Percentiles rank a stretch among this genome's conserved stretches.
phyloP scores from a whole-genome alignment of 2,329 filamentous ascomycete species.

The Epichloe scottii region DNA sequence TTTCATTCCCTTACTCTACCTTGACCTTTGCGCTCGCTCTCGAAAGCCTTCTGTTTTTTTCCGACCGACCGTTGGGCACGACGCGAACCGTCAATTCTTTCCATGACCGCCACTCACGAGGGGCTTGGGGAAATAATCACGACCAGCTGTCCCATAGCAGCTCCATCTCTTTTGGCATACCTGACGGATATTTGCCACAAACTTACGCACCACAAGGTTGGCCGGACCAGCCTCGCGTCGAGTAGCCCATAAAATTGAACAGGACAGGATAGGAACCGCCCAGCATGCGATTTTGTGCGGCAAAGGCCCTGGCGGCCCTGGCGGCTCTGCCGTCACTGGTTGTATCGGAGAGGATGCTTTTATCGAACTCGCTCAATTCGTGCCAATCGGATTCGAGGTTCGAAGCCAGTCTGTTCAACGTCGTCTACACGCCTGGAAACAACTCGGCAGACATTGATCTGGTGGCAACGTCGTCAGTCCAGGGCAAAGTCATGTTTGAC shows the following conservation, averaged over 20 bases:
- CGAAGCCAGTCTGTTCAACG: constrained; percentile 71
- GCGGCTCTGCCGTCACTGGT: constrained; percentile 4
- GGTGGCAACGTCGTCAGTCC: constrained; percentile 61
- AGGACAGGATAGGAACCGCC: background rate
- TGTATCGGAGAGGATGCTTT: constrained; percentile 5
- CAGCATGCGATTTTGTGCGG: constrained; percentile 4
- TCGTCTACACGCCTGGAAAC: constrained; percentile 61
- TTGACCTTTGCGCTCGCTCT: background rate
- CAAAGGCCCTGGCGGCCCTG: constrained; percentile 1
- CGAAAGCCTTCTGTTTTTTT: background rate
- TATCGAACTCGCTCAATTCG: constrained; percentile 58
- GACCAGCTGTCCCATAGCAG: too few species aligned
- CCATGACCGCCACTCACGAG: background rate
- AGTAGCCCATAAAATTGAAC: background rate
- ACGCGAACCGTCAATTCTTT: background rate
- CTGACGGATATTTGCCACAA: too few species aligned
- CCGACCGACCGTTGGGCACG: background rate
- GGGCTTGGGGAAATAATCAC: background rate
- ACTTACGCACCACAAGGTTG: too few species aligned
- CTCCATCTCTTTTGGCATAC: too few species aligned
- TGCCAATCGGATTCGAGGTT: constrained; percentile 72
- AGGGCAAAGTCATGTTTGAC: constrained; percentile 52
- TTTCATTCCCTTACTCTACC: background rate
- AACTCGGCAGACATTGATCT: constrained; percentile 56
- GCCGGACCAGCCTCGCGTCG: background rate